A percentile compares a stretch with the other conserved stretches of the same genome.
Conservation (phyloP, 1,284 basidiomycete genomes). For the Irpex lacteus region DNA sequence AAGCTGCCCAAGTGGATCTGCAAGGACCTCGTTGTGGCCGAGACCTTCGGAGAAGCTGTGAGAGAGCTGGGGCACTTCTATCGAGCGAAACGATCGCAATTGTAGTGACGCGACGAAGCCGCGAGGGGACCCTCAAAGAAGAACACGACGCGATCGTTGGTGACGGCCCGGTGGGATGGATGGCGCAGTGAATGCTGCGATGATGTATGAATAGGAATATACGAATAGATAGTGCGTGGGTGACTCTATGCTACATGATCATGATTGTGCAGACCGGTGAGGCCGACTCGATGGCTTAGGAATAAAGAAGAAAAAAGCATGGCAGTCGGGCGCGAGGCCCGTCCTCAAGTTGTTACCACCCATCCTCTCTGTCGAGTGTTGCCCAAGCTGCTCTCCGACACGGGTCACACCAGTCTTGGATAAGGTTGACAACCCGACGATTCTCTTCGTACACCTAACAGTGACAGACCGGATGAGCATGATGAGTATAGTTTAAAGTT, state of each 20-base stretch:
- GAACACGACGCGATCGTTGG: background rate
- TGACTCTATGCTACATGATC: background rate
- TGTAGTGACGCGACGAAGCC: background rate
- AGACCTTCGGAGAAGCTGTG: slow-evolving; percentile 75
- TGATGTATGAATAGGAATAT: background rate
- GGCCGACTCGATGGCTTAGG: background rate
- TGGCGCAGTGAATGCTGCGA: background rate
- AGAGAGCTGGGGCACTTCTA: slow-evolving; percentile 73
- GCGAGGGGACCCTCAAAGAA: slow-evolving; percentile 1
- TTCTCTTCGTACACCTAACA: slow-evolving; percentile 25
- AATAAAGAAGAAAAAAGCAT: background rate
- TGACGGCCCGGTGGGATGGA: background rate
- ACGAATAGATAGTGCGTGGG: background rate
- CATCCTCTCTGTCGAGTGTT: slow-evolving; percentile 24
- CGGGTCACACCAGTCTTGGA: slow-evolving; percentile 28
- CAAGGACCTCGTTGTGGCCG: slow-evolving; percentile 55
- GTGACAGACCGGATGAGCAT: background rate
- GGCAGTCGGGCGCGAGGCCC: background rate
- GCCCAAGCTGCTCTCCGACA: slow-evolving; percentile 29
- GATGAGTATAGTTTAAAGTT: background rate
- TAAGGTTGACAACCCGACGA: slow-evolving; percentile 27
- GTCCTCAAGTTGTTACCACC: slow-evolving; percentile 7
- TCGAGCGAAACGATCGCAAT: slow-evolving; percentile 37
- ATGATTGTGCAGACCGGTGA: background rate
- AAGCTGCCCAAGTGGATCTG: slow-evolving; percentile 92